Evolutionary conservation across 2,329 filamentous ascomycete species (phyloP).

Genomic region (Colletotrichum camelliae): DNA sequence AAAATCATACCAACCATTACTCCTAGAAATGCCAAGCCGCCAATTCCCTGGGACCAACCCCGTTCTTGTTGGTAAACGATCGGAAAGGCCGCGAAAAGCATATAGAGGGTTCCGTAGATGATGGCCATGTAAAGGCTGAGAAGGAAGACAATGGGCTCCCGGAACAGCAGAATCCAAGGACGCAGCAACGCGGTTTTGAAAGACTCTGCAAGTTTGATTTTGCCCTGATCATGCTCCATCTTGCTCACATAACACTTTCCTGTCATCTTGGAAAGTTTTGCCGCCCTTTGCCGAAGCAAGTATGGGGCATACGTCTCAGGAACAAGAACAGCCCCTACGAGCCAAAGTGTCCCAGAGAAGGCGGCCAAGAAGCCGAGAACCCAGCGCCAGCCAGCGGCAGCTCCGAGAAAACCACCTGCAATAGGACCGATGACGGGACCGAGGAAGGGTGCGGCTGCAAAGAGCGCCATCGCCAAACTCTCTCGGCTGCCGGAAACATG

Average conservation of each 20-base stretch:
- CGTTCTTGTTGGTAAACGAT: constrained; percentile 69
- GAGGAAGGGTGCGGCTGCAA: constrained; percentile 69
- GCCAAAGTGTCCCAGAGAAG: constrained; percentile 45
- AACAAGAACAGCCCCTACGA: constrained; percentile 51
- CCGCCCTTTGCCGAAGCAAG: constrained; percentile 27
- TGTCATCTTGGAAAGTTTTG: constrained; percentile 19
- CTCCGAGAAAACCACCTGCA: constrained; percentile 69
- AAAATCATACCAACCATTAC: constrained; percentile 70
- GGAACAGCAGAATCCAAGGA: constrained; percentile 73
- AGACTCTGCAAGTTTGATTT: constrained; percentile 45
- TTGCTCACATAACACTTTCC: constrained; percentile 27
- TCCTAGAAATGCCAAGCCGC: constrained; percentile 71
- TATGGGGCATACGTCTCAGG: constrained; percentile 33
- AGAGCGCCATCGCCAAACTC: constrained; percentile 65
- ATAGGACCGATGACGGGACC: constrained; percentile 70
- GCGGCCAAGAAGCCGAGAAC: constrained; percentile 69
- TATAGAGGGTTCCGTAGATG: constrained; percentile 61
- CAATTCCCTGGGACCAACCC: constrained; percentile 63
- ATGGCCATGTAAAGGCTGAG: constrained; percentile 71
- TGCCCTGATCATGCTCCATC: constrained; percentile 54
- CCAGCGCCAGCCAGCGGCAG: constrained; percentile 72
- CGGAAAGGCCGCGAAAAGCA: constrained; percentile 65
- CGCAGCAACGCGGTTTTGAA: constrained; percentile 46
- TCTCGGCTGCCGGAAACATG: constrained; percentile 57
- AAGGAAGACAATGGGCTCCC: constrained; percentile 72